Evolutionary conservation across 257 asterid species (phyloP).

Genomic region (Solanum chilense): DNA sequence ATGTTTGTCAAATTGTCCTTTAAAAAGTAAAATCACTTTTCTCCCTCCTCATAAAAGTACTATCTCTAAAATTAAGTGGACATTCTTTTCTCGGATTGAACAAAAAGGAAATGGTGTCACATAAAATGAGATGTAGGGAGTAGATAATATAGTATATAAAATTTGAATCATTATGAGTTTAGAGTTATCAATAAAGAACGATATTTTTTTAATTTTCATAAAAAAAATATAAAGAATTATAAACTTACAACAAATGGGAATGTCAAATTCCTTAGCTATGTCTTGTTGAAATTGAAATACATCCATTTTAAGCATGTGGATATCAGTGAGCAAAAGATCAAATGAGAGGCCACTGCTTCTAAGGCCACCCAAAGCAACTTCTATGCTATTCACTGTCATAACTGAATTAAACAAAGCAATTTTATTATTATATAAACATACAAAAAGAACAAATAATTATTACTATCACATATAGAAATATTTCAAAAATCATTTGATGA

Average conservation of each 20-base stretch:
- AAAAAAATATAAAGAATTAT: background rate
- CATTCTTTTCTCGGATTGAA: too few relatives aligned
- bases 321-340: conserved; percentile 19
- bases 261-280: conserved; percentile 34
- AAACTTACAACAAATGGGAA: conserved; percentile 45
- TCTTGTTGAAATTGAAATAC: conserved; percentile 42
- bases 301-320: conserved; percentile 48
- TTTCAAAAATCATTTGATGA: background rate
- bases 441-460: background rate
- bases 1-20: too few relatives aligned
- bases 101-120: too few relatives aligned
- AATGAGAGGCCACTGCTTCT: background rate
- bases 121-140: too few relatives aligned
- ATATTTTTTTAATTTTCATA: background rate
- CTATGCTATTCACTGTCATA: background rate
- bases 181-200: background rate
- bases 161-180: background rate
- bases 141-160: background rate
- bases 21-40: too few relatives aligned
- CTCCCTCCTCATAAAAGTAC: too few relatives aligned
- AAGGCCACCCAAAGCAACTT: background rate
- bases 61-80: too few relatives aligned
- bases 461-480: background rate
- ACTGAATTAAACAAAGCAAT: background rate
- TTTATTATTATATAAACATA: background rate